These are phyloP conservation scores for Colletotrichum somersetense DNA, from an alignment of 2,329 filamentous ascomycete species.

Conservation along the genomic window DNA sequence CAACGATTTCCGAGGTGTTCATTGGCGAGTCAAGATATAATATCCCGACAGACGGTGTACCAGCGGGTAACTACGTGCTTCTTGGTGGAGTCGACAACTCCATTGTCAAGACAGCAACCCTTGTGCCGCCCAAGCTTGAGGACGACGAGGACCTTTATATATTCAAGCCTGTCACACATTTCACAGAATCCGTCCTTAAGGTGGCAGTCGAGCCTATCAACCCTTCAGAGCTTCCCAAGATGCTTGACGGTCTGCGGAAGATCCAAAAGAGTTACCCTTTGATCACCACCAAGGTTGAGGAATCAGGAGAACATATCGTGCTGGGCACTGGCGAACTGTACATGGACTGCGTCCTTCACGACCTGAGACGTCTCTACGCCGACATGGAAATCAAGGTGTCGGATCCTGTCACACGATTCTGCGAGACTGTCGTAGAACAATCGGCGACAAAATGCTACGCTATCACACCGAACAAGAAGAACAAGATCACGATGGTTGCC, in stretches of 20 bases:
- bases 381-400: slow-evolving; percentile 99
- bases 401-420: slow-evolving; percentile 96
- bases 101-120: slow-evolving; percentile 95
- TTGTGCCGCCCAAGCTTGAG: slow-evolving; percentile 83
- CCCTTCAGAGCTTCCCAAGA: slow-evolving; percentile 96
- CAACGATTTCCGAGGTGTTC: slow-evolving; percentile 87
- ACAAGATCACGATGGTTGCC: slow-evolving; percentile 98
- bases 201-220: slow-evolving; percentile 98
- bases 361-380: slow-evolving; percentile 91
- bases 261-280: slow-evolving; percentile 98
- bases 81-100: slow-evolving; percentile 95
- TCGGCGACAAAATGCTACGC: slow-evolving; percentile 98
- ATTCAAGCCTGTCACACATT: slow-evolving; percentile 92
- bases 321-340: slow-evolving; percentile 98
- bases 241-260: slow-evolving; percentile 95
- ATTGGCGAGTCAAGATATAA: slow-evolving; percentile 95
- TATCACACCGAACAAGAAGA: slow-evolving; percentile 98
- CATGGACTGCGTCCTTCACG: slow-evolving; percentile 98
- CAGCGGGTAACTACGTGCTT: slow-evolving; percentile 94
- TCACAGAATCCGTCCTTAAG: slow-evolving; percentile 98
- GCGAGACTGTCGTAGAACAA: slow-evolving; percentile 96
- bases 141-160: slow-evolving; percentile 95
- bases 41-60: slow-evolving; percentile 89
- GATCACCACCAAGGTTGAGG: slow-evolving; percentile 96
- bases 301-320: slow-evolving; percentile 95